These are phyloP conservation scores for Omphalotus olearius DNA, from an alignment of 1,284 basidiomycete species.

Conservation along the genomic window DNA sequence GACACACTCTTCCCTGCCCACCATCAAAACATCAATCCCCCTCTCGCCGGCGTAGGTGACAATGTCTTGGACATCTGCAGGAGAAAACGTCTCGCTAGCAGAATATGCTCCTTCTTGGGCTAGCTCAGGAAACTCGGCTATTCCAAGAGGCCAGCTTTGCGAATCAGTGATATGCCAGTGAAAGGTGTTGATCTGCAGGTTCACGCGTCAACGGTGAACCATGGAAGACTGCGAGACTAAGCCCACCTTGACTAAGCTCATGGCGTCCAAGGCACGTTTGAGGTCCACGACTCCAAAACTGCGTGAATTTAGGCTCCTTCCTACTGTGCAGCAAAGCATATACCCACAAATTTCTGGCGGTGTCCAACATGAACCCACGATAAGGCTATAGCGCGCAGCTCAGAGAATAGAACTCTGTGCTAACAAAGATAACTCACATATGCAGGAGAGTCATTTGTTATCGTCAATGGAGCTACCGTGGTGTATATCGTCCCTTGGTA, in stretches of 20 bases:
- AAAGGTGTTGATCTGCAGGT: slow-evolving; percentile 57
- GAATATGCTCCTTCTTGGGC: slow-evolving; percentile 68
- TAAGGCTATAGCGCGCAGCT: slow-evolving; percentile 44
- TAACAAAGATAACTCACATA: slow-evolving; percentile 42
- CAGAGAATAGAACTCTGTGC: neutral
- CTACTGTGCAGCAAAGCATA: neutral
- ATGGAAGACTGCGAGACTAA: neutral
- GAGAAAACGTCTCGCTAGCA: slow-evolving; percentile 49
- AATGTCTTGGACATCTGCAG: slow-evolving; percentile 58
- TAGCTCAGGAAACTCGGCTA: slow-evolving; percentile 61
- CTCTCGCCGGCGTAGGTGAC: slow-evolving; percentile 71
- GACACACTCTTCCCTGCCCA: neutral
- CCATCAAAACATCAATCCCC: slow-evolving; percentile 22
- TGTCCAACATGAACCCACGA: slow-evolving; percentile 83
- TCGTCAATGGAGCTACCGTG: slow-evolving; percentile 52
- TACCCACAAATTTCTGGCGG: slow-evolving; percentile 39
- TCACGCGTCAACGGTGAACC: neutral
- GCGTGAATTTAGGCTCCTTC: neutral
- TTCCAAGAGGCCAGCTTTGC: slow-evolving; percentile 71
- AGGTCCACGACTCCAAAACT: slow-evolving; percentile 69
- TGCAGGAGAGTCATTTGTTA: slow-evolving; percentile 54
- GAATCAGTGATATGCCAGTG: slow-evolving; percentile 81
- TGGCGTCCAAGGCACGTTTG: slow-evolving; percentile 75
- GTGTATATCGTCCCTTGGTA: slow-evolving; percentile 48
- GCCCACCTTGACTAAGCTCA: slow-evolving; percentile 81